A percentile compares a stretch with the other conserved stretches of the same genome.
Conservation (phyloP, 768 basidiomycete species). For the Leccinum uliginosum region DNA sequence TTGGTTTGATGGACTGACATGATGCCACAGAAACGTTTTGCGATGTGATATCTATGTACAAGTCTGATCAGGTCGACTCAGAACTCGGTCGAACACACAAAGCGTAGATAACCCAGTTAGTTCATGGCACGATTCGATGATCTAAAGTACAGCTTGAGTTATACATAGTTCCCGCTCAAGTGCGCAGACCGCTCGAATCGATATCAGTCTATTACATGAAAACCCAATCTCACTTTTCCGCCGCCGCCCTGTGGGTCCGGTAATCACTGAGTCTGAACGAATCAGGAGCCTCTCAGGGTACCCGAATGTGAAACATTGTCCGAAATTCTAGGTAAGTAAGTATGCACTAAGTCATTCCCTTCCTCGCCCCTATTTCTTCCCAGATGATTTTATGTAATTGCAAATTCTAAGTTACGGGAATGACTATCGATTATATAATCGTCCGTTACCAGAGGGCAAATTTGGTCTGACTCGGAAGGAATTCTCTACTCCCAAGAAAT, state of each 20-base stretch:
- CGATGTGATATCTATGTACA: slow-evolving; percentile 3
- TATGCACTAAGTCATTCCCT: not conserved
- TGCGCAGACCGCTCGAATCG: no score
- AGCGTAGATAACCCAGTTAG: not conserved
- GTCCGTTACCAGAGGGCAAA: no score
- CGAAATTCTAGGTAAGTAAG: no score
- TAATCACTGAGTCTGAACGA: no score
- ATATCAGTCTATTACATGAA: not conserved
- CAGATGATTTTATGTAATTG: no score
- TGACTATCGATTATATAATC: not conserved
- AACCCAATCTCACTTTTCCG: not conserved
- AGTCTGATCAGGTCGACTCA: not conserved
- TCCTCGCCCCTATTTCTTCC: not conserved
- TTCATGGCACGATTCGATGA: not conserved
- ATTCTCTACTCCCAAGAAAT: not conserved
- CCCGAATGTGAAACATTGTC: no score
- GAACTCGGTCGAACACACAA: not conserved
- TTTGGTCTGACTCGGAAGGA: no score
- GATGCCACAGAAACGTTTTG: slow-evolving; percentile 18
- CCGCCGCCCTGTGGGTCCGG: no score
- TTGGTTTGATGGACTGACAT: not conserved
- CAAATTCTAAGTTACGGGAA: no score
- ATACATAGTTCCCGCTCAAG: not conserved
- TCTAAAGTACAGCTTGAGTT: not conserved
- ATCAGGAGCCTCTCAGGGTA: no score